Conservation (phyloP, 2,329 filamentous ascomycete species). For the Fusarium penzigii region DNA sequence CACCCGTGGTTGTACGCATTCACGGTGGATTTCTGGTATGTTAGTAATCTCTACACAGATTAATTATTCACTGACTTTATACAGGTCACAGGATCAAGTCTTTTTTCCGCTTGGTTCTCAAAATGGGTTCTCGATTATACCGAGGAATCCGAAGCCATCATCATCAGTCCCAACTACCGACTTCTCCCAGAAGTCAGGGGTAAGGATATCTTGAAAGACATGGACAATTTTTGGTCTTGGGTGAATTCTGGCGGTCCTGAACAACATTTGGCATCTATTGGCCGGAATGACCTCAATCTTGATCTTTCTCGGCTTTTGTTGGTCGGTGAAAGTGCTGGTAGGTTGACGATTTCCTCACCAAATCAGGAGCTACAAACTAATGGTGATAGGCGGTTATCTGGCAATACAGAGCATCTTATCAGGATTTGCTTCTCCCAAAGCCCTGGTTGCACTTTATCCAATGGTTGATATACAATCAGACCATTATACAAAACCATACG, state of each 20-base stretch:
- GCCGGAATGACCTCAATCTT: not conserved
- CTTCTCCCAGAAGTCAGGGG: conserved; percentile 12
- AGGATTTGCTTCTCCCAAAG: not conserved
- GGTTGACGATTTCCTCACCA: not conserved
- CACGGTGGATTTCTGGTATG: conserved; percentile 7
- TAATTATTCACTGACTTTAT: not conserved
- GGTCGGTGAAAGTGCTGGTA: conserved; percentile 7
- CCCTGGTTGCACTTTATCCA: conserved; percentile 4
- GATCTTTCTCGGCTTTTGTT: not conserved
- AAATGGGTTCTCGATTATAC: conserved; percentile 5
- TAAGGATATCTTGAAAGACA: conserved; percentile 4
- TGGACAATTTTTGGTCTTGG: conserved; percentile 10
- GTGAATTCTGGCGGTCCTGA: not conserved
- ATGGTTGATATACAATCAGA: conserved; percentile 1
- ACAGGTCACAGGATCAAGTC: conserved; percentile 5
- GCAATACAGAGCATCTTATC: conserved; percentile 1
- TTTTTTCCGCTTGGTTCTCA: conserved; percentile 7
- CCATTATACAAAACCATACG: not conserved
- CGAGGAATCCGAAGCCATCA: not conserved
- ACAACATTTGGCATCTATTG: not conserved
- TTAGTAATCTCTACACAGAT: not conserved
- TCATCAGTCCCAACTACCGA: conserved; percentile 6
- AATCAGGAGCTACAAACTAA: not conserved
- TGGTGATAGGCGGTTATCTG: conserved; percentile 1
- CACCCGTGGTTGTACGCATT: conserved; percentile 5